These are phyloP conservation scores for Ceratocystis diversiconidia DNA, from an alignment of 2,329 filamentous ascomycete species.

Conservation along the genomic window DNA sequence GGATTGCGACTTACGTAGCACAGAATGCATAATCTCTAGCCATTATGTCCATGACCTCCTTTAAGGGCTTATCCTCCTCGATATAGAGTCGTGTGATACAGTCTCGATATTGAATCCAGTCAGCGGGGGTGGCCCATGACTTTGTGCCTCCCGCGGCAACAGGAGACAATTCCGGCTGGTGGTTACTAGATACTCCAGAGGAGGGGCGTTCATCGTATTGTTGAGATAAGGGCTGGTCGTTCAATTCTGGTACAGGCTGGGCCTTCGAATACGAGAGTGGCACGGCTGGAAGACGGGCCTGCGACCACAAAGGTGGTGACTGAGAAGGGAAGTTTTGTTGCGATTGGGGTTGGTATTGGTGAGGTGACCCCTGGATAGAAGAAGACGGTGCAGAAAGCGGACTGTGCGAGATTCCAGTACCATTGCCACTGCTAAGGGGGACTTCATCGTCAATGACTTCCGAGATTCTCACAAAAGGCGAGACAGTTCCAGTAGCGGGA, in stretches of 20 bases:
- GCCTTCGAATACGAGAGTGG: constrained; percentile 7
- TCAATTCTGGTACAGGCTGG: neutral
- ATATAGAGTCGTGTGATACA: constrained; percentile 17
- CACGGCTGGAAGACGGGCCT: constrained; percentile 12
- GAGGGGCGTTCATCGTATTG: constrained; percentile 16
- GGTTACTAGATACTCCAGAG: constrained; percentile 13
- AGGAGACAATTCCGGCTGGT: constrained; percentile 7
- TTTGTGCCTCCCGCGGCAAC: constrained; percentile 4
- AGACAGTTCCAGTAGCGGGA: constrained; percentile 8
- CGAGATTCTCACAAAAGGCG: constrained; percentile 15
- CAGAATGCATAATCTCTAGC: constrained; percentile 14
- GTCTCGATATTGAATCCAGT: constrained; percentile 15
- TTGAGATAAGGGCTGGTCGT: constrained; percentile 12
- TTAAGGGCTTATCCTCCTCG: constrained; percentile 16
- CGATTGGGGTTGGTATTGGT: constrained; percentile 13
- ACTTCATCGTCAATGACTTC: constrained; percentile 15
- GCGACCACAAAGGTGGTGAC: constrained; percentile 13
- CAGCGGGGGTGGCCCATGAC: constrained; percentile 17
- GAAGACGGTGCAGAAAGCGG: constrained; percentile 12
- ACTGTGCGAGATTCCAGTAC: constrained; percentile 5
- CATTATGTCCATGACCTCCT: constrained; percentile 18
- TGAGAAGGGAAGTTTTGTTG: constrained; percentile 6
- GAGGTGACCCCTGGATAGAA: constrained; percentile 15
- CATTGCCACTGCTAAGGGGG: neutral
- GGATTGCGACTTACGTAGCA: constrained; percentile 15